These are phyloP conservation scores for Candida silvicultrix DNA, from an alignment of 805 yeast species.

Conservation along the genomic window DNA sequence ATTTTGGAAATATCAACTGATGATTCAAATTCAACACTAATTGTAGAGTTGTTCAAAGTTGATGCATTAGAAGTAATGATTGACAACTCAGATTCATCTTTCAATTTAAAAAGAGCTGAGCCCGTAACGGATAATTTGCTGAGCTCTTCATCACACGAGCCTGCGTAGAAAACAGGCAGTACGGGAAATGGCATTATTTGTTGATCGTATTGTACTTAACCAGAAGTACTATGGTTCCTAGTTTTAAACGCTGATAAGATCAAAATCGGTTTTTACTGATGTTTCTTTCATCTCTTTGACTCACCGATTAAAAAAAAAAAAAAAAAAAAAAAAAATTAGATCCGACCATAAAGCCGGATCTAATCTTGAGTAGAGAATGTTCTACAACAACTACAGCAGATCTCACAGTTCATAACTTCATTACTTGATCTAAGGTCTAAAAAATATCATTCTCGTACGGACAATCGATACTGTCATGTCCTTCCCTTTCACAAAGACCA, in stretches of 20 bases:
- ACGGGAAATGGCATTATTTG: constrained; percentile 31
- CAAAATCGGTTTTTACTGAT: background rate
- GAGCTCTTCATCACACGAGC: constrained; percentile 5
- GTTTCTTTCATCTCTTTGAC: background rate
- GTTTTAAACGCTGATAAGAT: no score
- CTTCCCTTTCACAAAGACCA: constrained; percentile 85
- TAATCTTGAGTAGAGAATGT: no score
- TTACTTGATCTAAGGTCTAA: constrained; percentile 1
- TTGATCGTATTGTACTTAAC: background rate
- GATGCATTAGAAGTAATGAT: constrained; percentile 12
- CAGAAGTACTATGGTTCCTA: background rate
- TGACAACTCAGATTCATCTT: constrained; percentile 16
- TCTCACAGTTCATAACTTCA: background rate
- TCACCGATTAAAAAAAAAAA: background rate
- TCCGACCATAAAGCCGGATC: background rate
- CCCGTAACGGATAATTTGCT: constrained; percentile 21
- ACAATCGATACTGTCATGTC: constrained; percentile 84
- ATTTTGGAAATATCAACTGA: constrained; percentile 34
- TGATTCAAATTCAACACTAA: constrained; percentile 22
- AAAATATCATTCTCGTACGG: constrained; percentile 50
- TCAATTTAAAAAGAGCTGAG: constrained; percentile 17
- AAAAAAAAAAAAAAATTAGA: background rate
- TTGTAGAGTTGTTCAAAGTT: constrained; percentile 10
- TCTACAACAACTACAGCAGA: background rate
- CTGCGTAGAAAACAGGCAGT: constrained; percentile 25